Base-by-base conservation (phyloP, 495 filamentous ascomycete species). In the Lasiosphaeria miniovina region DNA sequence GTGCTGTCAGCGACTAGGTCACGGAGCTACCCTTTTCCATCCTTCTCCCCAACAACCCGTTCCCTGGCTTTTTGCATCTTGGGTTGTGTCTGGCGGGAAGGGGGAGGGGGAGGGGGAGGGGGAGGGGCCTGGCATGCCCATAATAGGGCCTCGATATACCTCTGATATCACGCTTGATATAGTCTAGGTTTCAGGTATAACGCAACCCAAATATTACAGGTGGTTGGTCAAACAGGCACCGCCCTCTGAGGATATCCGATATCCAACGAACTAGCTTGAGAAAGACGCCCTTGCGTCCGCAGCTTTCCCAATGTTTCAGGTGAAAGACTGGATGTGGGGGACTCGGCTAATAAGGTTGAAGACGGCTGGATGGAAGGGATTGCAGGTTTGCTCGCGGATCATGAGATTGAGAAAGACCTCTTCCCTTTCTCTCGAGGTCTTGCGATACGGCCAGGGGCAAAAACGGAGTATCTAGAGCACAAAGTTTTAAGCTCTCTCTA, bases 121-220 rank as follows among this genome's bases (percentile, higher is more conserved):
- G 24, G 24, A n/a, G n/a, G 24, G 24, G 24, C 24, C 24, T 24
- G 24, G 24, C 24, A 24, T 24, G 15, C 55, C 52, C 50, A 60
- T 63, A 63, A 34, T 48, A 49, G 38, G 38, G 58, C 54, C 35
- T 35, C 38, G 49, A 58, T 63, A 65, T 65, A 60, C 36, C 61
- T 54, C 54, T 36, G 38, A 43, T 64, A 60, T 56, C 59, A 35
- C 33, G 53, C 15, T 57, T 61, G 60, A 60, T 65, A 64, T 66
- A 61, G 51, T 51, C 57, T 40, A 54, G 62, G 58, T 55, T 46
- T 36, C 24, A 51, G 61, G 64, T 54, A 66, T 66, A 66, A 60
- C 33, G 61, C 43, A 35, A 54, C 53, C 52, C 57, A 24, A 58
- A 35, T 66, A 64, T 66, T 58, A 43, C 60, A 62, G 59, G 8